Base-by-base conservation (phyloP, 1,139 yeast species). In the Groenewaldozyma sp. region DNA sequence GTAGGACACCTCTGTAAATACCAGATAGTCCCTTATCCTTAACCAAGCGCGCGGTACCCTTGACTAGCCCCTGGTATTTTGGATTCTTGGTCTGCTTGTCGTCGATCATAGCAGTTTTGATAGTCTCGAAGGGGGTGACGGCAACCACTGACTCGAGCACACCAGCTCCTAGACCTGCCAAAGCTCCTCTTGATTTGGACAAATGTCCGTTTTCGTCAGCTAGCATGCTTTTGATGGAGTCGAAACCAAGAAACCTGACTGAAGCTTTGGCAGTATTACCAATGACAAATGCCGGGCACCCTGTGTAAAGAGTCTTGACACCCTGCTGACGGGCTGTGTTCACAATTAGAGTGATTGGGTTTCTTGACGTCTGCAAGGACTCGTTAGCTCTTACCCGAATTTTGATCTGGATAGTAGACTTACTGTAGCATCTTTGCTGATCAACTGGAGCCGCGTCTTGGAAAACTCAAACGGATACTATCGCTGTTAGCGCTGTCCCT, bases 131-230 rank as follows among this genome's bases (percentile, higher is more conserved):
- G 3, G 98, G 98, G 1, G 98, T 91, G 35, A 91, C 95, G 0
- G 97, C 98, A 33, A 87, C 70, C 24, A 87, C 81, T 42, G 94
- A 82, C 59, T 91, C 98, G 45, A 91, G 65, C 40, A 88, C 73
- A 27, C 98, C 98, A 2, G 98, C 98, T 33, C 97, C 97, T 34
- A 91, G 68, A 9, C 98, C 98, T 1, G 98, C 98, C 35, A 88
- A 44, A 3, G 87, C 94, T 45, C 97, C 97, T 52, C 95, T 65
- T 3, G 94, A 80, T 3, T 94, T 94, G 27, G 93, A 76, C 39
- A 91, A 67, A 56, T 83, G 82, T 6, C 98, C 98, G 48, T 83
- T 74, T 50, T 78, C 78, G 59, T 91, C 97, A 24, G 79, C 76
- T 45, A 91, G 67, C 20, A 82, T 53, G 37, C 77, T 70, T 59